phyloP scores from a whole-genome alignment of 2,329 filamentous ascomycete species.

The Phaeosphaeria sp. region DNA sequence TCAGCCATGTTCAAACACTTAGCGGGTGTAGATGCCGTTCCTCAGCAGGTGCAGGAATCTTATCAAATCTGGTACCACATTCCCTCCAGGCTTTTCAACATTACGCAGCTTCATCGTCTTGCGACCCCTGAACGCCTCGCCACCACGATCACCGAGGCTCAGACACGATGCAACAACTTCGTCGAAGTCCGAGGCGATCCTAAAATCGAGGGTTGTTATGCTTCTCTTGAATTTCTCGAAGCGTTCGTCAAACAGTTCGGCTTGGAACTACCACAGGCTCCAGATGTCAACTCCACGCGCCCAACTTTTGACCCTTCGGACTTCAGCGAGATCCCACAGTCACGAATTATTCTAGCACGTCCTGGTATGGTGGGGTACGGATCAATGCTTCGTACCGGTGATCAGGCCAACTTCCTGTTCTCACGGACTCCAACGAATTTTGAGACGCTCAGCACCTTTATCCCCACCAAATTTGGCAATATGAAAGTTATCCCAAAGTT shows the following conservation, averaged over 20 bases:
- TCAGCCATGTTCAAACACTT: conserved; percentile 6
- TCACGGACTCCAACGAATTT: not conserved
- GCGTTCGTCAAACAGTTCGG: conserved; percentile 9
- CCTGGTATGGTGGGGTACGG: conserved; percentile 18
- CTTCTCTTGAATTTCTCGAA: conserved; percentile 13
- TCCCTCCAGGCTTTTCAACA: conserved; percentile 27
- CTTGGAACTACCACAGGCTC: not conserved
- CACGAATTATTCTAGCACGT: conserved; percentile 19
- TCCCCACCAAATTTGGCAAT: conserved; percentile 22
- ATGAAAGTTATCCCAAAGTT: conserved; percentile 19
- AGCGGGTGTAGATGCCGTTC: not conserved
- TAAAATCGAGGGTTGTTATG: conserved; percentile 21
- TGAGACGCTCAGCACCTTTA: conserved; percentile 2
- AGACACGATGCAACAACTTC: conserved; percentile 18
- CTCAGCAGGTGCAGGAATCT: conserved; percentile 5
- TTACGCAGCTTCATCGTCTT: conserved; percentile 21
- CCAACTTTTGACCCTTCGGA: conserved; percentile 18
- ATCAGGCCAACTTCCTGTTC: conserved; percentile 17
- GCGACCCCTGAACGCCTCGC: conserved; percentile 4
- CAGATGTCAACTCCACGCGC: not conserved
- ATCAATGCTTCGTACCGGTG: conserved; percentile 14
- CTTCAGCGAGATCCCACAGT: conserved; percentile 18
- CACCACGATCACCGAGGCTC: conserved; percentile 4
- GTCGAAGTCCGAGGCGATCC: conserved; percentile 26
- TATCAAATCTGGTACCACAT: conserved; percentile 15